Evolutionary conservation across 805 yeast species (phyloP).

Genomic region (Spathaspora hagerdaliae): DNA sequence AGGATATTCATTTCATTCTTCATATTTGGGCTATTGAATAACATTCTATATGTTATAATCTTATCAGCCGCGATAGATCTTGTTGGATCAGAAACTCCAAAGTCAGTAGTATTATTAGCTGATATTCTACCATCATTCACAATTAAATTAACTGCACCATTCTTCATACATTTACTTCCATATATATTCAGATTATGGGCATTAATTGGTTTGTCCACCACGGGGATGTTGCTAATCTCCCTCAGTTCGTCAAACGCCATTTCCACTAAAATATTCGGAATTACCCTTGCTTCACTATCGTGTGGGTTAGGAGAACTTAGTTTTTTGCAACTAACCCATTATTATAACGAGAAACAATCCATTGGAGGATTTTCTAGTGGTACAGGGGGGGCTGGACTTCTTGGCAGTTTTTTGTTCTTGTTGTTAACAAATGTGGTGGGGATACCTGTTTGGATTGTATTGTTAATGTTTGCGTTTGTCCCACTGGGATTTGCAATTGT

Average conservation of each 20-base stretch:
- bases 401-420: conserved; percentile 73
- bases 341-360: conserved; percentile 50
- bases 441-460: conserved; percentile 48
- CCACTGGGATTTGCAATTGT: conserved; percentile 48
- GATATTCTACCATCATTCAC: conserved; percentile 82
- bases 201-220: conserved; percentile 54
- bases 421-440: conserved; percentile 66
- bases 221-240: conserved; percentile 75
- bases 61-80: conserved; percentile 89
- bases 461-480: conserved; percentile 48
- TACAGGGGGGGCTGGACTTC: conserved; percentile 92
- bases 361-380: conserved; percentile 90
- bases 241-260: conserved; percentile 28
- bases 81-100: conserved; percentile 80
- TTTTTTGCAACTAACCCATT: conserved; percentile 82
- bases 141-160: conserved; percentile 72
- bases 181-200: conserved; percentile 52
- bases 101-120: conserved; percentile 78
- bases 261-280: conserved; percentile 54
- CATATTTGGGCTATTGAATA: conserved; percentile 82
- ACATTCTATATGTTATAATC: conserved; percentile 86
- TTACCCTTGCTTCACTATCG: conserved; percentile 73
- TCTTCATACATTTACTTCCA: conserved; percentile 63
- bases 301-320: conserved; percentile 92
- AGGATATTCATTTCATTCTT: conserved; percentile 56